Evolutionary conservation across 2,329 filamentous ascomycete genomes (phyloP), one percentile per base, ranked within the genome.

Genomic region (Alternaria sp.): DNA sequence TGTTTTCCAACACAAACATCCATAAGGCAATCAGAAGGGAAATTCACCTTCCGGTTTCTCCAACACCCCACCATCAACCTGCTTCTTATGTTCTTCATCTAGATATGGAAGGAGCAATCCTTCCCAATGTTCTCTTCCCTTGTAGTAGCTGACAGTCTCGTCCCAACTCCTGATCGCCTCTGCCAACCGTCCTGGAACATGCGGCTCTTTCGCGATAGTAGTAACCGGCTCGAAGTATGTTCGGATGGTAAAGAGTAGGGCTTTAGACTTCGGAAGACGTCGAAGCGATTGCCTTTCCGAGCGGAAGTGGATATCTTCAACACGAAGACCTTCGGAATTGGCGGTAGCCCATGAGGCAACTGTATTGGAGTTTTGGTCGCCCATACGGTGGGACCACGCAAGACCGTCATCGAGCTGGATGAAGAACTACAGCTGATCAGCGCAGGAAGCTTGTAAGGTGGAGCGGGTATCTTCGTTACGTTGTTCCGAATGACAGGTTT

Each of bases 161-260:
- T 56, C 38, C 54, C 54, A 56, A 20, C 48, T 28, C 7, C 46
- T 22, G 4, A 51, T 51, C 18, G 38, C 46, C 16, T 56, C 44
- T 7, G 26, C 30, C 54, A 56, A 16, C 51, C 36, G 28, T 26
- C 46, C 54, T 18, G 46, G 54, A 11, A 54, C 41, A 46, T 54
- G 51, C 7, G 51, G 51, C n/a, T 54, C 51, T 28, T 46, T 54
- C 16, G n/a, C 51, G 12, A 54, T 54, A 1, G 51, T 54, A 5
- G 41, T 54, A 2, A 46, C 51, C 7, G 51, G 51, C 51, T 54
- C 51, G 26, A 54, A 54, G 30, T 54, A 54, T 8, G 51, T 54
- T 3, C 41, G 22, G 22, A 54, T 46, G 4, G 41, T 54, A 18
- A 54, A 54, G 7, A 54, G 51, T 2, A 54, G 20, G 26, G 51